Percentiles rank a stretch among this genome's conserved stretches.
Conservation (phyloP, 2,329 filamentous ascomycete genomes). For the Tolypocladium pustulatum region DNA sequence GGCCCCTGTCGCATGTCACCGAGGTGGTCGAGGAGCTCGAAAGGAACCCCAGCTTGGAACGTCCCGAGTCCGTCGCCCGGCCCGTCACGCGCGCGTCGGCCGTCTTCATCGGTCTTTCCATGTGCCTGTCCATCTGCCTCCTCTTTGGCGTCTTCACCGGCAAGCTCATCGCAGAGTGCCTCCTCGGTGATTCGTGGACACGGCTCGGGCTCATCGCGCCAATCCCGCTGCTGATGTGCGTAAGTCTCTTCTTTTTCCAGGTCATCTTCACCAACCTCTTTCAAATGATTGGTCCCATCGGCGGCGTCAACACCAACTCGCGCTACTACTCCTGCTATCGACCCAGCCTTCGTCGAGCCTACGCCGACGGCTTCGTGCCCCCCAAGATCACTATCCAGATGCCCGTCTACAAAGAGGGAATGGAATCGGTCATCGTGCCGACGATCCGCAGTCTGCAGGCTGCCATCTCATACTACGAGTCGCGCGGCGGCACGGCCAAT, state of each 20-base stretch:
- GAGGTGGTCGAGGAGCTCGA: slow-evolving; percentile 14
- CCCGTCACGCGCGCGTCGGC: slow-evolving; percentile 26
- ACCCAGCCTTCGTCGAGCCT: slow-evolving; percentile 20
- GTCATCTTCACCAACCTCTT: slow-evolving; percentile 26
- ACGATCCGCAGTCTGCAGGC: slow-evolving; percentile 37
- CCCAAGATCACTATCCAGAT: slow-evolving; percentile 23
- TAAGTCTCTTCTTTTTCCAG: slow-evolving; percentile 31
- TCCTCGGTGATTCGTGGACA: slow-evolving; percentile 26
- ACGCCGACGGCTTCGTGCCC: slow-evolving; percentile 19
- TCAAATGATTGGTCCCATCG: slow-evolving; percentile 39
- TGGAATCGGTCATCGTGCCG: slow-evolving; percentile 33
- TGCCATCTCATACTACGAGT: slow-evolving; percentile 39
- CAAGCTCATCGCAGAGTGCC: slow-evolving; percentile 26
- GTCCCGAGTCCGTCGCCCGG: slow-evolving; percentile 28
- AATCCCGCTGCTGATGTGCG: slow-evolving; percentile 24
- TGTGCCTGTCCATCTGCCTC: slow-evolving; percentile 25
- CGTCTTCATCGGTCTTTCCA: slow-evolving; percentile 26
- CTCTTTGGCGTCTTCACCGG: slow-evolving; percentile 25
- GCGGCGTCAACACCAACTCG: slow-evolving; percentile 30
- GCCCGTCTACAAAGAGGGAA: slow-evolving; percentile 31
- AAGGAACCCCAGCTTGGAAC: slow-evolving; percentile 12
- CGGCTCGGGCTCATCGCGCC: slow-evolving; percentile 23
- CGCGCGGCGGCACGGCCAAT: slow-evolving; percentile 31
- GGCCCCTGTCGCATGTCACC: slow-evolving; percentile 4
- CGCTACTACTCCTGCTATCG: slow-evolving; percentile 31